Conservation (phyloP, 805 yeast species). For the Candida ovalis region DNA sequence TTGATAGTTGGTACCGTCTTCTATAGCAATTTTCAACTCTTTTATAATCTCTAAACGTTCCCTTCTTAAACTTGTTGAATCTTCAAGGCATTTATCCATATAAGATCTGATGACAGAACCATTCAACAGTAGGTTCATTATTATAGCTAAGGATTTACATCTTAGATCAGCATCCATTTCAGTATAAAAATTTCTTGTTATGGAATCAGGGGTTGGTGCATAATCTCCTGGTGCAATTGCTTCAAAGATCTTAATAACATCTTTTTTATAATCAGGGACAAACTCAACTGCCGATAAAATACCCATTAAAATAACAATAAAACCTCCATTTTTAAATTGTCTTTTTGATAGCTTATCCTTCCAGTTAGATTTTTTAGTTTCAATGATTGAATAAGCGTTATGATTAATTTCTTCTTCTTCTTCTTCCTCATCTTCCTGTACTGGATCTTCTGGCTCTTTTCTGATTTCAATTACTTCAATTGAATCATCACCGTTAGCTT, state of each 20-base stretch:
- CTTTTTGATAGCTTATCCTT: conserved; percentile 71
- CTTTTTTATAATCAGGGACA: conserved; percentile 48
- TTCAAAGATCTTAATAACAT: conserved; percentile 48
- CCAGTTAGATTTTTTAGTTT: conserved; percentile 67
- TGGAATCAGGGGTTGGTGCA: conserved; percentile 46
- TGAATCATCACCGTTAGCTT: conserved; percentile 21
- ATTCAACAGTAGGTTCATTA: conserved; percentile 59
- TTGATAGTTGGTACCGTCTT: conserved; percentile 44
- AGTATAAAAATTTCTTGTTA: conserved; percentile 51
- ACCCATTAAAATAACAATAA: conserved; percentile 79
- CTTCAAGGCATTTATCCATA: conserved; percentile 68
- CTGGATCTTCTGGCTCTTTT: conserved; percentile 23
- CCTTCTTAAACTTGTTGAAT: conserved; percentile 56
- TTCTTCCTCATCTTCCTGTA: conserved; percentile 20
- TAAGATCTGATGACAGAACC: conserved; percentile 56
- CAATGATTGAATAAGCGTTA: conserved; percentile 46
- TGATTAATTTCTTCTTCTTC: conserved; percentile 33
- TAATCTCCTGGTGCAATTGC: conserved; percentile 54
- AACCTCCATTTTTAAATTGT: conserved; percentile 75
- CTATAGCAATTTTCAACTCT: conserved; percentile 52
- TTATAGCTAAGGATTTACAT: conserved; percentile 52
- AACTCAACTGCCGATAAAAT: conserved; percentile 58
- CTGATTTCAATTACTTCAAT: conserved; percentile 23
- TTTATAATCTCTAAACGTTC: conserved; percentile 62
- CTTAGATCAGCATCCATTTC: conserved; percentile 51